Conservation (phyloP, 2,329 filamentous ascomycete genomes). For the Sordariomycetes sp. region DNA sequence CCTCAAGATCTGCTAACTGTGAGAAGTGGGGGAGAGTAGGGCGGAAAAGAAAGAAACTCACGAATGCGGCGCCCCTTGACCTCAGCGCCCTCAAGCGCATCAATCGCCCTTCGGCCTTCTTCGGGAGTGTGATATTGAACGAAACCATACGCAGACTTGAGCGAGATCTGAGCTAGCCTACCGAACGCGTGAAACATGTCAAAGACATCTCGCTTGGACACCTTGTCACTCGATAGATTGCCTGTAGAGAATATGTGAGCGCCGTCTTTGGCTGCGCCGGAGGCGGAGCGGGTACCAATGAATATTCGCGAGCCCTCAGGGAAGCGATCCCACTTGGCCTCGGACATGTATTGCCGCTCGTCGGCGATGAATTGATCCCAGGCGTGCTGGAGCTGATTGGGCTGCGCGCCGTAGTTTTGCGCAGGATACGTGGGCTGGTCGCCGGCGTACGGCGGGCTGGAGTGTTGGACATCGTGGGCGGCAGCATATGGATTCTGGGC, state of each 20-base stretch:
- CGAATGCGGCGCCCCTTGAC: conserved; percentile 89
- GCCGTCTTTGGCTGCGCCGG: conserved; percentile 14
- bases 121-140: conserved; percentile 79
- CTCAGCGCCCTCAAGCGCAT: conserved; percentile 68
- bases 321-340: conserved; percentile 75
- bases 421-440: no score
- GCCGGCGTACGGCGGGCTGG: conserved; percentile 21
- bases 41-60: conserved; percentile 37
- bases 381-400: conserved; percentile 52
- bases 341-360: conserved; percentile 65
- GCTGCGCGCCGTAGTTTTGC: no score
- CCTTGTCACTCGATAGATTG: conserved; percentile 86
- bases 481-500: background rate
- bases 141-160: conserved; percentile 95
- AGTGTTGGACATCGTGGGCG: conserved; percentile 15
- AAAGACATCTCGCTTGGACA: conserved; percentile 89
- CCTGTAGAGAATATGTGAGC: conserved; percentile 40
- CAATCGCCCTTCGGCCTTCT: conserved; percentile 67
- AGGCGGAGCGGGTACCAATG: conserved; percentile 51
- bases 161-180: conserved; percentile 83
- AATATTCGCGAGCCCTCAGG: conserved; percentile 70
- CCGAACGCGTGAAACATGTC: conserved; percentile 82
- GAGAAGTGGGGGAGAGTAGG: conserved; percentile 13
- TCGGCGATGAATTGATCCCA: conserved; percentile 68
- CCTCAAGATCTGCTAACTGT: conserved; percentile 62